phyloP scores from a whole-genome alignment of 2,329 filamentous ascomycete genomes.

The Trichoderma gracile region DNA sequence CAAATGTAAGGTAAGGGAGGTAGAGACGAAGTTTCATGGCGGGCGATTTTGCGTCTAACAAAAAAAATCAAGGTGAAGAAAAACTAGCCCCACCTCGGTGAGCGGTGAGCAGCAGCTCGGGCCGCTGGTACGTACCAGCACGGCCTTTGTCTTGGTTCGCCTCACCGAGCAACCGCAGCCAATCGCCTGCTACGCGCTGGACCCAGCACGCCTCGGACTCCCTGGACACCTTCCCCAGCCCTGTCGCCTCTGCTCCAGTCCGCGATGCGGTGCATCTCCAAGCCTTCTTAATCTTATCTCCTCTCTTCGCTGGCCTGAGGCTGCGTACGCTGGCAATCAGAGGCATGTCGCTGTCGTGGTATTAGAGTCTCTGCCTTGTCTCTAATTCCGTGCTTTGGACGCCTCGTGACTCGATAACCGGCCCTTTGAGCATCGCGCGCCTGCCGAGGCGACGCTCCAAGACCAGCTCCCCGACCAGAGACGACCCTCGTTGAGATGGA shows the following conservation, averaged over 20 bases:
- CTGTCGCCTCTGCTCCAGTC: slow-evolving; percentile 20
- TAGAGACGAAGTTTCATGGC: neutral
- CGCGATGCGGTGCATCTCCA: slow-evolving; percentile 22
- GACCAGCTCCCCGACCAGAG: slow-evolving; percentile 14
- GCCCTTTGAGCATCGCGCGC: slow-evolving; percentile 23
- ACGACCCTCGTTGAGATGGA: slow-evolving; percentile 26
- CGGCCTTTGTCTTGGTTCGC: slow-evolving; percentile 16
- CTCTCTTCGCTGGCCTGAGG: neutral
- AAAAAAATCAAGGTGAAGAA: slow-evolving; percentile 30
- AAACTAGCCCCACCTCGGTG: slow-evolving; percentile 25
- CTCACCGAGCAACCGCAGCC: slow-evolving; percentile 26
- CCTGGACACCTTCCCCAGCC: slow-evolving; percentile 23
- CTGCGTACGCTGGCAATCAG: slow-evolving; percentile 15
- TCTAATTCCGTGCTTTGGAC: slow-evolving; percentile 2
- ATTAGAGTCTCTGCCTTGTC: neutral
- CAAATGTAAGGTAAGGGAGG: neutral
- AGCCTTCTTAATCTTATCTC: slow-evolving; percentile 16
- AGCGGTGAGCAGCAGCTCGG: slow-evolving; percentile 17
- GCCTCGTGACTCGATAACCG: slow-evolving; percentile 11
- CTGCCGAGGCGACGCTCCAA: slow-evolving; percentile 21
- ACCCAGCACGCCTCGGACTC: slow-evolving; percentile 26
- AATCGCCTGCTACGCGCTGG: slow-evolving; percentile 27
- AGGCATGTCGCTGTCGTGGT: slow-evolving; percentile 15
- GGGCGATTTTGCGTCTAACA: slow-evolving; percentile 3
- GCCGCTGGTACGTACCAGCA: slow-evolving; percentile 10